These are phyloP conservation scores for Aquilaria agallochum DNA, from an alignment of 441 rosid genomes.

Conservation along the genomic window DNA sequence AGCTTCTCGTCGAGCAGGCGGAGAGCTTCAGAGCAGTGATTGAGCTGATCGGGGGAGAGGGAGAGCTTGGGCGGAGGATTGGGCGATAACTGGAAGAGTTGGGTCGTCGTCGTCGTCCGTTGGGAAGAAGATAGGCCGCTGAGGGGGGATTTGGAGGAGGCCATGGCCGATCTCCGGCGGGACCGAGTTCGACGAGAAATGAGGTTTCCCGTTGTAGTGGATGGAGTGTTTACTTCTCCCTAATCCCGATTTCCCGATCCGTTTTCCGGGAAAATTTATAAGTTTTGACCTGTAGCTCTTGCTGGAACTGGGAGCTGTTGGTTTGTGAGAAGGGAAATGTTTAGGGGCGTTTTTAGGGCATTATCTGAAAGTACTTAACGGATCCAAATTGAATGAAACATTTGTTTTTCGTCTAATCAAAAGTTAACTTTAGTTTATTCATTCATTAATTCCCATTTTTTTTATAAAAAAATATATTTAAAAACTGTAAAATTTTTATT, in stretches of 20 bases:
- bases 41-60: conserved; percentile 55
- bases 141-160: conserved; percentile 22
- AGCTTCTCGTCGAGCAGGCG: conserved; percentile 36
- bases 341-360: too few relatives aligned
- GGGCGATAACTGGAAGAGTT: conserved; percentile 36
- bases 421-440: too few relatives aligned
- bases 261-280: too few relatives aligned
- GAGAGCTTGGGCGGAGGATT: conserved; percentile 37
- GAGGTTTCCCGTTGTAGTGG: conserved; percentile 54
- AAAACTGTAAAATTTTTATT: too few relatives aligned
- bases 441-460: too few relatives aligned
- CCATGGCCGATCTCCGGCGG: conserved; percentile 35
- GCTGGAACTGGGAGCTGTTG: not conserved
- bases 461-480: too few relatives aligned
- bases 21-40: conserved; percentile 60
- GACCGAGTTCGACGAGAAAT: conserved; percentile 29
- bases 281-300: too few relatives aligned
- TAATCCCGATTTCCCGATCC: too few relatives aligned
- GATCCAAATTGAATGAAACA: too few relatives aligned
- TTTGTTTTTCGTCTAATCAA: too few relatives aligned
- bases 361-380: too few relatives aligned
- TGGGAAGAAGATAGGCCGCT: conserved; percentile 2
- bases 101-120: conserved; percentile 20
- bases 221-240: too few relatives aligned
- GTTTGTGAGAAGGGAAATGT: not conserved